Base-by-base conservation (phyloP, 2,329 filamentous ascomycete species). In the Ascochyta clinopodiicola region DNA sequence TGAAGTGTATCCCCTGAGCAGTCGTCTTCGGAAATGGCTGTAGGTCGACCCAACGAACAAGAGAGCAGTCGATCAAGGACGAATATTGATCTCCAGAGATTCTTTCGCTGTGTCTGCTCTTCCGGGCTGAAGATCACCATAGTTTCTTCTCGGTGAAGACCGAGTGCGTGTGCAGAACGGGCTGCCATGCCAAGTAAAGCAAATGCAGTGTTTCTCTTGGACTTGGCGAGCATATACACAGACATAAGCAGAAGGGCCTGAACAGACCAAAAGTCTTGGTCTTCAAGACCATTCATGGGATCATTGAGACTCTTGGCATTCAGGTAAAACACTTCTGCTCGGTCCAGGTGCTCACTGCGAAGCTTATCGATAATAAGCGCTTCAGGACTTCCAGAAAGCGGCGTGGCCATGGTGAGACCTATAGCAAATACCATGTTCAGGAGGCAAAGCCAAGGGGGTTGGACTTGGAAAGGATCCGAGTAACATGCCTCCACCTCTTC, bases 221-320 rank as follows among this genome's bases (percentile, higher is more conserved):
- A 86, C 13, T 85, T 80, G 2, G 82, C 79, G 15, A 89, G 73
- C 81, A 84, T 85, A 64, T 88, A 90, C 2, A 88, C 71, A 0
- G 86, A 80, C 82, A 89, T 88, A 32, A 90, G 73, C 0, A 84
- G 74, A 38, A 88, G 74, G 2, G 85, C 85, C 65, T 89, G 86
- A 42, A 89, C 80, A 12, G 84, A 85, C 83, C 86, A 88, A 54
- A 89, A 83, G 51, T 87, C 83, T 21, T 82, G 83, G 63, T 88
- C 83, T 64, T 88, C 86, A 43, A 87, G 82, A 0, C 84, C 78
- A 3, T 71, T 75, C 48, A 78, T 70, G 8, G 78, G 79, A 50
- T 81, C 79, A 32, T 75, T 76, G 15, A 88, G 74, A 37, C 77
- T 78, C 60, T 82, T 85, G 5, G 86, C 86, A 58, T 82, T 85